phyloP scores from a whole-genome alignment of 176 grass and related monocot species.

The Bromus sterilis region DNA sequence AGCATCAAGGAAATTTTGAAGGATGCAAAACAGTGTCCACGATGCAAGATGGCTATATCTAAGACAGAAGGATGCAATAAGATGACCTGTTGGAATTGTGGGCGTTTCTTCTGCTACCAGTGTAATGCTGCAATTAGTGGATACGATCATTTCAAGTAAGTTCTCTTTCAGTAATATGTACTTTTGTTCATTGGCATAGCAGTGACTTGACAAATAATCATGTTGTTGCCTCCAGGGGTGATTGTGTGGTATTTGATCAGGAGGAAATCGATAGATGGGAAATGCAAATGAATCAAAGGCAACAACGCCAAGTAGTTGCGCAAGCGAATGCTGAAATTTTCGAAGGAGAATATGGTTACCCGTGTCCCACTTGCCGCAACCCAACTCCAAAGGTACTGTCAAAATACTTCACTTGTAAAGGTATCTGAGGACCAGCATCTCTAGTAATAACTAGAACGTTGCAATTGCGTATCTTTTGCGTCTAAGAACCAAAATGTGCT shows the following conservation, averaged over 20 bases:
- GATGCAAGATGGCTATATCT: slow-evolving; percentile 75
- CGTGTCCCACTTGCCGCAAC: slow-evolving; percentile 57
- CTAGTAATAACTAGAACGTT: neutral
- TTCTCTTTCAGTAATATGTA: slow-evolving; percentile 9
- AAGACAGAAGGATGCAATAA: slow-evolving; percentile 85
- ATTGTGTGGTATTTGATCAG: slow-evolving; percentile 50
- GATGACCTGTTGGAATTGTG: slow-evolving; percentile 61
- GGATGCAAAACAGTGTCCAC: slow-evolving; percentile 64
- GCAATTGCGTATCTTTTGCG: neutral
- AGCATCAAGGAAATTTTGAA: slow-evolving; percentile 63
- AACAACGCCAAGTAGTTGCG: slow-evolving; percentile 28
- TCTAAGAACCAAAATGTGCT: neutral
- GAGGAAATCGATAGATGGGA: slow-evolving; percentile 73
- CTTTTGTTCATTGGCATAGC: neutral
- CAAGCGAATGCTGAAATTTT: slow-evolving; percentile 35
- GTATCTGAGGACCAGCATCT: neutral
- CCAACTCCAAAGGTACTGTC: slow-evolving; percentile 45
- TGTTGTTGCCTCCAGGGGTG: slow-evolving; percentile 30
- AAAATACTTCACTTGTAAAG: neutral
- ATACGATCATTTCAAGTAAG: slow-evolving; percentile 78
- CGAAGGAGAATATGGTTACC: slow-evolving; percentile 28
- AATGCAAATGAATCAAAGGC: slow-evolving; percentile 52
- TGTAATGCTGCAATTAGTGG: slow-evolving; percentile 65
- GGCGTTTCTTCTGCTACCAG: slow-evolving; percentile 63
- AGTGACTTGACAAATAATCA: neutral